Conservation (phyloP, 345 rosid genomes). For the Carallia pectinifolia region DNA sequence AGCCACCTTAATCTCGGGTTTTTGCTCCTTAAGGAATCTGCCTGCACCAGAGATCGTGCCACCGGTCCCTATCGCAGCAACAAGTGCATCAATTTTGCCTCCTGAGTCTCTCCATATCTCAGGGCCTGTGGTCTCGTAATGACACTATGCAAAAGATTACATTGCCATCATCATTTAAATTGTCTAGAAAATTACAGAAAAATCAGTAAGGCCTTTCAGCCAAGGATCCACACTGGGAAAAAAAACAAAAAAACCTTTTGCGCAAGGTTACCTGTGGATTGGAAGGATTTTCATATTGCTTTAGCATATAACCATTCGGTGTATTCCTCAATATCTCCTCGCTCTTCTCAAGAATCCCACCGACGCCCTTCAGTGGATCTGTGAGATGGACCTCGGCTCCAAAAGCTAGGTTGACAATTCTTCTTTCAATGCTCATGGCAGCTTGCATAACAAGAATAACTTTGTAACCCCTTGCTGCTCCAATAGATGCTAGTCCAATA, state of each 20-base stretch:
- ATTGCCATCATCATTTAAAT: background rate
- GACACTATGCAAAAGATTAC: conserved; percentile 46
- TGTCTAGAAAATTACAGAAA: no score
- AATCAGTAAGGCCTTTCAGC: no score
- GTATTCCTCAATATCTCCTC: conserved; percentile 49
- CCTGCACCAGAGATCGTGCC: conserved; percentile 81
- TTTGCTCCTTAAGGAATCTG: conserved; percentile 64
- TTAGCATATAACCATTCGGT: conserved; percentile 56
- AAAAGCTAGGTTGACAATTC: conserved; percentile 53
- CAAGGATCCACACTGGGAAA: no score
- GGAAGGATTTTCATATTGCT: conserved; percentile 54
- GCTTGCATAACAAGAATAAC: conserved; percentile 54
- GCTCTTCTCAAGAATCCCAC: conserved; percentile 42
- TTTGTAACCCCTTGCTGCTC: conserved; percentile 64
- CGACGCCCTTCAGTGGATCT: conserved; percentile 39
- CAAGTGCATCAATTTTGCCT: conserved; percentile 68
- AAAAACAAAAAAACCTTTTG: background rate
- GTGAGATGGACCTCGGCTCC: conserved; percentile 63
- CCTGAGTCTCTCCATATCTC: conserved; percentile 74
- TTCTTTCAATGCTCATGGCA: conserved; percentile 52
- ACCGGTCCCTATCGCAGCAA: conserved; percentile 92
- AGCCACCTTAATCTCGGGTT: conserved; percentile 58
- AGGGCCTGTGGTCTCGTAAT: conserved; percentile 72
- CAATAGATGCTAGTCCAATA: conserved; percentile 65
- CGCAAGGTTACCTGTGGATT: conserved; percentile 50